These are phyloP conservation scores for Paraurostyla sp. DNA, from an alignment of 73 alveolate genomes.

Conservation along the genomic window DNA sequence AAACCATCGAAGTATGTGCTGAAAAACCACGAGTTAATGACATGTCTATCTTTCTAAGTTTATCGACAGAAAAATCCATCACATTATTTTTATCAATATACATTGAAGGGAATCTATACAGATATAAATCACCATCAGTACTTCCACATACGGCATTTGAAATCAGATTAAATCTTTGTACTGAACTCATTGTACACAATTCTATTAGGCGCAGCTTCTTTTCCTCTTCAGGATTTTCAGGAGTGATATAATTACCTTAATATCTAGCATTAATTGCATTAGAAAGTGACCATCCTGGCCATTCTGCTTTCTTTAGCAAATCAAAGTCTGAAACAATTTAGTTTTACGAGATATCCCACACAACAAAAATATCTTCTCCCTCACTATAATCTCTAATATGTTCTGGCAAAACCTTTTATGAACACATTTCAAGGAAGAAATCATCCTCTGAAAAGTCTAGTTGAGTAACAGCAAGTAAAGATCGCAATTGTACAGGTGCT, in stretches of 20 bases:
- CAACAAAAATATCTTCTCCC: constrained; percentile 83
- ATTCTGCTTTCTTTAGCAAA: constrained; percentile 65
- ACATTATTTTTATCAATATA: constrained; percentile 63
- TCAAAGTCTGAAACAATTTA: constrained; percentile 82
- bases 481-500: constrained; percentile 52
- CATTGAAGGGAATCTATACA: constrained; percentile 74
- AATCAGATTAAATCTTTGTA: constrained; percentile 52
- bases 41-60: constrained; percentile 69
- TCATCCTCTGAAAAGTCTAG: constrained; percentile 89
- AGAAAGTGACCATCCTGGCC: constrained; percentile 77
- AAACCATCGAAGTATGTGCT: constrained; percentile 76
- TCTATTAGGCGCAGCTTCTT: constrained; percentile 56
- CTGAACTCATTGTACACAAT: constrained; percentile 58
- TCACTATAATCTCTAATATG: constrained; percentile 66
- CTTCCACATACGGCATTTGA: constrained; percentile 68
- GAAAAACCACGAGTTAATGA: constrained; percentile 69
- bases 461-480: constrained; percentile 80
- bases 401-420: constrained; percentile 64
- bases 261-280: constrained; percentile 68
- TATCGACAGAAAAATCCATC: constrained; percentile 36
- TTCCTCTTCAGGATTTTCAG: constrained; percentile 74
- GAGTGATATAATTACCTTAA: constrained; percentile 61
- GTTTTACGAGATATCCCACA: constrained; percentile 86
- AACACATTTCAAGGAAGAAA: constrained; percentile 80
- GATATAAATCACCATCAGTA: constrained; percentile 65